Percentiles rank a stretch among this genome's conserved stretches.
Conservation (phyloP, 306 rosid species). For the Begonia fuchsioides region DNA sequence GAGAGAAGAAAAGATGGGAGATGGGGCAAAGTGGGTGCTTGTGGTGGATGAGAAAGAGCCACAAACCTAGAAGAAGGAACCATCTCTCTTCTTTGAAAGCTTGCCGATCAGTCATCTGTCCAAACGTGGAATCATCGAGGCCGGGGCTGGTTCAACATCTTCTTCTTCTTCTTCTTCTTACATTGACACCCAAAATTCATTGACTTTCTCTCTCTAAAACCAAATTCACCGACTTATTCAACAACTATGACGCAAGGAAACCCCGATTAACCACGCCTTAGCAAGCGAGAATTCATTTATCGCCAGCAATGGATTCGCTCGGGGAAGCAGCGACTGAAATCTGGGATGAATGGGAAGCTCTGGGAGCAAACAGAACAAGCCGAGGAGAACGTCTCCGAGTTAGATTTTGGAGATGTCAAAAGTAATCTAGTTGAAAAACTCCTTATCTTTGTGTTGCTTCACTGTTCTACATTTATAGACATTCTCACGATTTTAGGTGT, state of each 20-base stretch:
- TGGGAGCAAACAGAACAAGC: conserved; percentile 12
- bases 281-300: conserved; percentile 60
- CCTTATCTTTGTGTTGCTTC: no score
- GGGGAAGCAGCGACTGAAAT: conserved; percentile 26
- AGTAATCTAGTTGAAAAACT: no score
- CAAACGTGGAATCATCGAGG: conserved; percentile 6
- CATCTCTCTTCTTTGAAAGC: conserved; percentile 34
- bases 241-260: no score
- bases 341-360: conserved; percentile 62
- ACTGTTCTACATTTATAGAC: no score
- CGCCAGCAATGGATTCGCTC: conserved; percentile 27
- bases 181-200: background rate
- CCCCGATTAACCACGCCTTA: conserved; percentile 50
- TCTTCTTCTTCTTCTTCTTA: background rate
- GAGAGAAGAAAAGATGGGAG: conserved; percentile 17
- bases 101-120: conserved; percentile 12
- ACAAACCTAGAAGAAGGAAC: conserved; percentile 38
- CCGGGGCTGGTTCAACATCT: conserved; percentile 3
- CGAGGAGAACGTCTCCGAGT: conserved; percentile 8
- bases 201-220: no score
- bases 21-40: conserved; percentile 52
- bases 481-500: no score
- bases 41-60: conserved; percentile 67
- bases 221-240: no score
- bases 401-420: no score